phyloP scores from a whole-genome alignment of 2,329 filamentous ascomycete genomes.

The Clonostachys solani region DNA sequence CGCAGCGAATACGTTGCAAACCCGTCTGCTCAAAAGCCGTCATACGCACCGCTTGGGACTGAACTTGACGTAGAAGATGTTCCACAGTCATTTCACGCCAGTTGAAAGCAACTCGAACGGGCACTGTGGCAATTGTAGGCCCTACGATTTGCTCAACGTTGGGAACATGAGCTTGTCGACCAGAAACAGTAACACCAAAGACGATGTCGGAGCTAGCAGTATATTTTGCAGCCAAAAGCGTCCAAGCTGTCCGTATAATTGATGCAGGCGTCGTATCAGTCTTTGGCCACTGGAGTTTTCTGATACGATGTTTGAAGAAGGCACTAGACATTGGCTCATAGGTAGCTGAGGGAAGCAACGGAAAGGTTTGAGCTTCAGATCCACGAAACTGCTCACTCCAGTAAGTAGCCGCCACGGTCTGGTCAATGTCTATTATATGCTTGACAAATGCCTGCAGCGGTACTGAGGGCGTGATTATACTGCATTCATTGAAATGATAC shows the following conservation, averaged over 20 bases:
- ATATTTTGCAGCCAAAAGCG: not conserved
- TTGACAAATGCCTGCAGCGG: slow-evolving; percentile 34
- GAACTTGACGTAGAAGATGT: slow-evolving; percentile 5
- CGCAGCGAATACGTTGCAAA: slow-evolving; percentile 6
- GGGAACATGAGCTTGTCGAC: slow-evolving; percentile 2
- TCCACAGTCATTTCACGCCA: not conserved
- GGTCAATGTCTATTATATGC: slow-evolving; percentile 10
- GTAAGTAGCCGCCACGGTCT: not conserved
- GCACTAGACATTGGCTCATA: not conserved
- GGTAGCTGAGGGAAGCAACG: slow-evolving; percentile 1
- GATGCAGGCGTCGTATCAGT: not conserved
- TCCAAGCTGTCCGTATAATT: not conserved
- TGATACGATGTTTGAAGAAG: not conserved
- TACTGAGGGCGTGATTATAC: not conserved
- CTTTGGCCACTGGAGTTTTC: not conserved
- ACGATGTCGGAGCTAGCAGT: slow-evolving; percentile 1
- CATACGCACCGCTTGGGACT: slow-evolving; percentile 12
- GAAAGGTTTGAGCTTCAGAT: not conserved
- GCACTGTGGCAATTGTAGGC: slow-evolving; percentile 5
- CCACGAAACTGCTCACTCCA: not conserved
- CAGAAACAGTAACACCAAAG: slow-evolving; percentile 4
- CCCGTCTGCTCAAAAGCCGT: slow-evolving; percentile 15
- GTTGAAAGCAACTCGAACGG: slow-evolving; percentile 1
- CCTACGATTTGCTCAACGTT: slow-evolving; percentile 2
- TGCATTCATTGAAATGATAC: not conserved